A percentile compares a stretch with the other conserved stretches of the same genome.
phyloP scores from a whole-genome alignment of 2,329 filamentous ascomycete genomes.

The Epichloe coenophiala region DNA sequence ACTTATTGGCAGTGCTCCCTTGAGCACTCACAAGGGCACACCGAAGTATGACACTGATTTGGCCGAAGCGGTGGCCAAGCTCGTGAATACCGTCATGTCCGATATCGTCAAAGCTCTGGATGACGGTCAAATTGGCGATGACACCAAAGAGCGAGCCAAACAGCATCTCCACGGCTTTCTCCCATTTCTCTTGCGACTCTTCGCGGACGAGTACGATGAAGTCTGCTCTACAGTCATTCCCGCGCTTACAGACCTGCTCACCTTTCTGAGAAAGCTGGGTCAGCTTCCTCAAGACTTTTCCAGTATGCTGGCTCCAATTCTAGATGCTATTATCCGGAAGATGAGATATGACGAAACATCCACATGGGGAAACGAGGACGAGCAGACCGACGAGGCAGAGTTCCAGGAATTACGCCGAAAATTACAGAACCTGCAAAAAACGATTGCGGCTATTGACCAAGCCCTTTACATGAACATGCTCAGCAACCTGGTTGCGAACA shows the following conservation, averaged over 20 bases:
- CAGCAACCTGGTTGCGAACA: constrained; percentile 75
- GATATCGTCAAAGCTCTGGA: constrained; percentile 84
- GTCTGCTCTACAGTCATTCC: constrained; percentile 93
- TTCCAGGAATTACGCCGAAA: constrained; percentile 90
- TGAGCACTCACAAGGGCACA: constrained; percentile 67
- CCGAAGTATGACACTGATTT: constrained; percentile 89
- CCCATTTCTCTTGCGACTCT: constrained; percentile 80
- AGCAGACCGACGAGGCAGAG: constrained; percentile 91
- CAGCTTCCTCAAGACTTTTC: constrained; percentile 61
- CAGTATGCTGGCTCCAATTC: constrained; percentile 72
- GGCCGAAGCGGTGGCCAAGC: constrained; percentile 85
- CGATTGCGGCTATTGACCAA: constrained; percentile 80
- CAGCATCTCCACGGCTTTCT: constrained; percentile 72
- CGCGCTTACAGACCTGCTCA: constrained; percentile 81
- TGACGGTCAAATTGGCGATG: constrained; percentile 43
- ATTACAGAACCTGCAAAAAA: constrained; percentile 83
- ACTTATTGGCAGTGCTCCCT: constrained; percentile 68
- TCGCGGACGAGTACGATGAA: constrained; percentile 96
- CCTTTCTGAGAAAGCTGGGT: constrained; percentile 72
- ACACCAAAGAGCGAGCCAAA: constrained; percentile 62
- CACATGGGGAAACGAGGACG: constrained; percentile 85
- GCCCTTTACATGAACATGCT: constrained; percentile 77
- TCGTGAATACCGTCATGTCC: constrained; percentile 79
- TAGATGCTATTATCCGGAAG: constrained; percentile 86
- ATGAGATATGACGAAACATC: constrained; percentile 97